phyloP scores from a whole-genome alignment of 2,329 filamentous ascomycete genomes.

The Exophiala bonariae region DNA sequence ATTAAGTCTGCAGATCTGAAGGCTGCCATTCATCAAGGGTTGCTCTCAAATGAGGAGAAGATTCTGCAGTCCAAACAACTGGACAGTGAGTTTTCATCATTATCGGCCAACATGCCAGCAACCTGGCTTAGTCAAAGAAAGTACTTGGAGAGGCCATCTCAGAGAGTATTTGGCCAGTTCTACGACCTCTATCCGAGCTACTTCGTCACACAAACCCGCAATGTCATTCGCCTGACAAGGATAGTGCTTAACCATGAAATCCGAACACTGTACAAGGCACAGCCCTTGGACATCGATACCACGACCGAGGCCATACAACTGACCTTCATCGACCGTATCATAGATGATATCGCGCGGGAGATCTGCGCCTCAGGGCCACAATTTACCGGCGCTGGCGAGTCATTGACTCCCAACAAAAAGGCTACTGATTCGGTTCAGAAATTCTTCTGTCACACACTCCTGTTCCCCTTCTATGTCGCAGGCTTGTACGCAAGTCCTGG shows the following conservation, averaged over 20 bases:
- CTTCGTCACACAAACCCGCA: conserved; percentile 33
- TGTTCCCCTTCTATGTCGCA: conserved; percentile 29
- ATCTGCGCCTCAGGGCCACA: conserved; percentile 36
- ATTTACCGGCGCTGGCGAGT: conserved; percentile 21
- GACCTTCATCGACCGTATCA: conserved; percentile 20
- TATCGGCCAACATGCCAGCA: conserved; percentile 24
- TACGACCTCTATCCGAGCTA: conserved; percentile 34
- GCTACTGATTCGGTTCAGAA: conserved; percentile 10
- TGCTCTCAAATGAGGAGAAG: conserved; percentile 21
- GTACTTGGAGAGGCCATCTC: conserved; percentile 8
- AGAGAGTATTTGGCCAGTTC: conserved; percentile 23
- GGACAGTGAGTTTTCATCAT: conserved; percentile 28
- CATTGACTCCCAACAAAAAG: not conserved
- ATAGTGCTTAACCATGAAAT: conserved; percentile 34
- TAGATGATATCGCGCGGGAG: conserved; percentile 30
- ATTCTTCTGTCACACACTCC: conserved; percentile 24
- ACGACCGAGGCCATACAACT: not conserved
- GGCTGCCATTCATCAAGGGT: conserved; percentile 19
- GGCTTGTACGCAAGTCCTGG: conserved; percentile 18
- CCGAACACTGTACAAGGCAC: conserved; percentile 6
- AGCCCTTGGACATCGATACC: not conserved
- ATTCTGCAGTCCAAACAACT: conserved; percentile 25
- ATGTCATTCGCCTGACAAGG: conserved; percentile 32
- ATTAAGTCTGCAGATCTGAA: conserved; percentile 31
- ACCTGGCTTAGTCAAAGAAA: conserved; percentile 14